Evolutionary conservation across 2,329 filamentous ascomycete species (phyloP).

Genomic region (Alternaria longipes): DNA sequence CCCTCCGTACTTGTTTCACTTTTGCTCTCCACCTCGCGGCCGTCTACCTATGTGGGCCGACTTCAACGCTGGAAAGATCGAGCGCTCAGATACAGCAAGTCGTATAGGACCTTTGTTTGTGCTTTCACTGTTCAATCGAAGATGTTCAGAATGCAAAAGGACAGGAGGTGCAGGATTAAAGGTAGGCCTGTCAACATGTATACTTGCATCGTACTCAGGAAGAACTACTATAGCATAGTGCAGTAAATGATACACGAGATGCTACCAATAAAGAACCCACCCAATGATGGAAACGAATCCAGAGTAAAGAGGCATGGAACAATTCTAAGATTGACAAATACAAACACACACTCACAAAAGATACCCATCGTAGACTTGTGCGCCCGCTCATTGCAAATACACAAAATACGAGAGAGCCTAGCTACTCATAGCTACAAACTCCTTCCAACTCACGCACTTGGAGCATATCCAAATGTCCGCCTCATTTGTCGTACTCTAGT

Average conservation of each 20-base stretch:
- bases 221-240: background rate
- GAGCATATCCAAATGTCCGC: too few relatives aligned
- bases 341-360: too few relatives aligned
- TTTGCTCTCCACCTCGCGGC: background rate
- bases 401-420: too few relatives aligned
- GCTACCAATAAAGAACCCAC: background rate
- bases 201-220: background rate
- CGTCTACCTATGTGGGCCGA: background rate
- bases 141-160: background rate
- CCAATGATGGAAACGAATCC: background rate
- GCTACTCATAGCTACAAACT: too few relatives aligned
- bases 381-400: too few relatives aligned
- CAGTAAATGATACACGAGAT: background rate
- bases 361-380: too few relatives aligned
- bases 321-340: too few relatives aligned
- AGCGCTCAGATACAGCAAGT: background rate
- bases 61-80: background rate
- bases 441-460: too few relatives aligned
- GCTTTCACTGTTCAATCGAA: background rate
- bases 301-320: too few relatives aligned
- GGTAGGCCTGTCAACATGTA: background rate
- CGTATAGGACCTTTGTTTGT: background rate
- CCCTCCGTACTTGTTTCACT: background rate
- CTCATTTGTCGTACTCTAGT: too few relatives aligned
- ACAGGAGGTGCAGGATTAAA: background rate